Evolutionary conservation across 2,329 filamentous ascomycete species (phyloP).

Genomic region (Colletotrichum sp.): DNA sequence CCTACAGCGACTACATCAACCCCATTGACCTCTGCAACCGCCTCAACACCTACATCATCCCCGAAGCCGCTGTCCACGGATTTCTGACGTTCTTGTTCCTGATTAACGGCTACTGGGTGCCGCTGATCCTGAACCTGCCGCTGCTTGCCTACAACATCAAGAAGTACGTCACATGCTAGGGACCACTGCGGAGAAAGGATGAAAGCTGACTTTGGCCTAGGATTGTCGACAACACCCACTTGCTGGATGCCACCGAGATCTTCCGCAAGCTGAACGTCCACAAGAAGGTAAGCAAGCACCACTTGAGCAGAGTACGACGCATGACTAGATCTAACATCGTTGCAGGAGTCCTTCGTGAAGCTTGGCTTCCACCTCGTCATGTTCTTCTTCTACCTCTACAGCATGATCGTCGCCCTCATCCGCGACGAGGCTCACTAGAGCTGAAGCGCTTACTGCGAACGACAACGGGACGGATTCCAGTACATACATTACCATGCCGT

Average conservation of each 20-base stretch:
- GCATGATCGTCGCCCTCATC: constrained; percentile 97
- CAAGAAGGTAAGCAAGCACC: constrained; percentile 76
- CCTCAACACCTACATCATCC: constrained; percentile 99
- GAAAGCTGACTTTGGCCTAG: constrained; percentile 50
- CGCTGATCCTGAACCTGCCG: constrained; percentile 89
- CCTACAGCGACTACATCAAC: constrained; percentile 94
- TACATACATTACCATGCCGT: constrained; percentile 11
- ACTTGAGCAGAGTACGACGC: fast-evolving
- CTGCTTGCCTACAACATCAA: constrained; percentile 94
- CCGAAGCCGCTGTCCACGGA: constrained; percentile 95
- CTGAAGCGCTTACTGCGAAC: background rate
- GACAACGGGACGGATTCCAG: constrained; percentile 21
- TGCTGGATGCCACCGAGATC: constrained; percentile 97
- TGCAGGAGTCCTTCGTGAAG: constrained; percentile 97
- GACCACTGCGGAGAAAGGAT: background rate
- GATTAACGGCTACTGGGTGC: constrained; percentile 98
- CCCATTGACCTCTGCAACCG: constrained; percentile 99
- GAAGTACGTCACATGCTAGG: constrained; percentile 72
- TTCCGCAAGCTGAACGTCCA: constrained; percentile 99
- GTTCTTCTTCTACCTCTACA: constrained; percentile 99
- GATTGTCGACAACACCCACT: constrained; percentile 95
- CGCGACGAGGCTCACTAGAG: constrained; percentile 84
- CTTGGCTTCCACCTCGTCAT: constrained; percentile 98
- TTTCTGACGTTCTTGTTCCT: constrained; percentile 96
- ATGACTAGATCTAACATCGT: background rate